These are phyloP conservation scores for Penicillium sp. DNA, from an alignment of 2,329 filamentous ascomycete species.

Conservation along the genomic window DNA sequence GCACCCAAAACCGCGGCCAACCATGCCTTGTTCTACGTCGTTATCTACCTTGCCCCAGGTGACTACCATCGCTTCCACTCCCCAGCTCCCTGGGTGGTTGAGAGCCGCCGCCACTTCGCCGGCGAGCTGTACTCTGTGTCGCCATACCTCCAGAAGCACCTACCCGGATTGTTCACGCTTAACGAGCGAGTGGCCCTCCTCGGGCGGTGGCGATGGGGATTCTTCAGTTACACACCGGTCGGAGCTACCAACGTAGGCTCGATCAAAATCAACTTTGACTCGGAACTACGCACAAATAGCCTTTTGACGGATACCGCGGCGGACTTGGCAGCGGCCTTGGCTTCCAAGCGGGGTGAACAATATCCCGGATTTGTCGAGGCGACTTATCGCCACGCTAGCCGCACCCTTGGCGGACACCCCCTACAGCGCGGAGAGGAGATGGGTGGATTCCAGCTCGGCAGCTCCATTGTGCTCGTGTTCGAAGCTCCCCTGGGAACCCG, in stretches of 20 bases:
- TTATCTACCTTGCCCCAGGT: slow-evolving; percentile 93
- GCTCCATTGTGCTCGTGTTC: slow-evolving; percentile 93
- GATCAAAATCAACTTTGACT: slow-evolving; percentile 96
- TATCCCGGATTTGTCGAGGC: slow-evolving; percentile 94
- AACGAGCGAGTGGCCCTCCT: slow-evolving; percentile 95
- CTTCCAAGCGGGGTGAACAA: slow-evolving; percentile 71
- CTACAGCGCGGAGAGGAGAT: slow-evolving; percentile 90
- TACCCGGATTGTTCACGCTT: slow-evolving; percentile 92
- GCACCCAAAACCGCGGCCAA: slow-evolving; percentile 62
- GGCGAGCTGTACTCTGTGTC: slow-evolving; percentile 95
- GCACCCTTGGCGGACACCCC: slow-evolving; percentile 78
- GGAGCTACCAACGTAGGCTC: slow-evolving; percentile 97
- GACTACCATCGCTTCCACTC: slow-evolving; percentile 99
- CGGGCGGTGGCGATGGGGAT: slow-evolving; percentile 93
- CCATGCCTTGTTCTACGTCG: slow-evolving; percentile 81
- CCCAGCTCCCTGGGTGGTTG: slow-evolving; percentile 91
- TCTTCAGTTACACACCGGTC: slow-evolving; percentile 94
- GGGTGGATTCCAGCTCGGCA: slow-evolving; percentile 95
- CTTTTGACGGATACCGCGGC: slow-evolving; percentile 90
- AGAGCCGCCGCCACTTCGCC: slow-evolving; percentile 93
- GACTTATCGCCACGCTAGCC: slow-evolving; percentile 76
- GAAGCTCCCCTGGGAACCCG: slow-evolving; percentile 74
- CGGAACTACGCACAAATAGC: slow-evolving; percentile 88
- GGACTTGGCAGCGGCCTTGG: slow-evolving; percentile 79
- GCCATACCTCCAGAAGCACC: slow-evolving; percentile 87